phyloP scores from a whole-genome alignment of 441 rosid genomes.

The Omphalea diandra region DNA sequence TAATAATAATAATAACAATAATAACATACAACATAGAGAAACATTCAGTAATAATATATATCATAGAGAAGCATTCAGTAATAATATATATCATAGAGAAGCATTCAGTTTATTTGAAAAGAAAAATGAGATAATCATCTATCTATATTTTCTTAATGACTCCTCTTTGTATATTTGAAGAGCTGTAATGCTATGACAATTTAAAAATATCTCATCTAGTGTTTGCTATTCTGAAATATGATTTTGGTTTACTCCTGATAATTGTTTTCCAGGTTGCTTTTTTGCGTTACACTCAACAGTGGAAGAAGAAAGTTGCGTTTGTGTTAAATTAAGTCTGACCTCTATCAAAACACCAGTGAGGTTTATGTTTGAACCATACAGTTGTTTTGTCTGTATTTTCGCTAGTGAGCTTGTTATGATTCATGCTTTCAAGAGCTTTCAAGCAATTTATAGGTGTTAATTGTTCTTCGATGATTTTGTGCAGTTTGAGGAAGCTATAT shows the following conservation, averaged over 20 bases:
- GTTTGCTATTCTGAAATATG: slow-evolving; percentile 8
- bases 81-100: slow-evolving; percentile 1
- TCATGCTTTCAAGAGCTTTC: slow-evolving; percentile 19
- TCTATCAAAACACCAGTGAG: slow-evolving; percentile 76
- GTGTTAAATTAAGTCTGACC: slow-evolving; percentile 89
- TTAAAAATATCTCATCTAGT: background rate
- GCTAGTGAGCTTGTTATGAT: slow-evolving; percentile 10
- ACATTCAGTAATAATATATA: too few species aligned
- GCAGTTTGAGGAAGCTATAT: slow-evolving; percentile 89
- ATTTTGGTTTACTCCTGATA: slow-evolving; percentile 21
- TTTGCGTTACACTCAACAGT: slow-evolving; percentile 87
- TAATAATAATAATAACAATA: too few species aligned
- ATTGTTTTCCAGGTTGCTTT: slow-evolving; percentile 64
- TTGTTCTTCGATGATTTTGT: slow-evolving; percentile 24
- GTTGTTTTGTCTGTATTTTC: slow-evolving; percentile 2
- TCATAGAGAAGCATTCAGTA: background rate
- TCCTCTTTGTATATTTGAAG: background rate
- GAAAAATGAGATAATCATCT: background rate
- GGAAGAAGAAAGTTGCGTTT: slow-evolving; percentile 93
- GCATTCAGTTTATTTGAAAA: background rate
- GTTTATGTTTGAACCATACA: slow-evolving; percentile 31
- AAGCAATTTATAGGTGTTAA: slow-evolving; percentile 5
- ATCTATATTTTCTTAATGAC: background rate
- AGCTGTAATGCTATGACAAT: background rate
- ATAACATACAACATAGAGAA: too few species aligned